Base-by-base conservation (phyloP, 148 eudicot genomes). In the Dianthus caryophyllus region DNA sequence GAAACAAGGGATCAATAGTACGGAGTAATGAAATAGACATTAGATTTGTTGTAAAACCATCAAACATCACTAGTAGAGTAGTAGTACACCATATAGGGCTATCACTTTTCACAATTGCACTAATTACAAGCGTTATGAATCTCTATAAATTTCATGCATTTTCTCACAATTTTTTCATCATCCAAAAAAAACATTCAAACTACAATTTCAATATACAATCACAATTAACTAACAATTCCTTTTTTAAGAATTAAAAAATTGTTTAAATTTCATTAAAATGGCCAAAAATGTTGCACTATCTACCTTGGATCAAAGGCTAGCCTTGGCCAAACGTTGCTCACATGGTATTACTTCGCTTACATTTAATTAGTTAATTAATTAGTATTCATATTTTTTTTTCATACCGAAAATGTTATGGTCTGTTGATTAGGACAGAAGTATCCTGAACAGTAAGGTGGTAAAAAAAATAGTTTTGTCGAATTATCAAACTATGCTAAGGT, bases 301-400 rank as follows among this genome's bases (percentile, higher is more conserved):
- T 47, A 81, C 85, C 57, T 66, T 84, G 29, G 85, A 88, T 60
- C 96, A 87, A 67, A 91, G 80, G 80, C 80, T 88, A 72, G 93
- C 87, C 70, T 75, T 87, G 77, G 93, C 97, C 74, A 91, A 88
- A 70, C 29, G 88, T 41, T 90, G 88, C 75, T 85, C 97, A 75
- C 96, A 77, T 56, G 96, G 93, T 91, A 82, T 25, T 22, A 15
- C 1, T 12, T 9, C 15, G 0, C 9, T 12, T 48, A 48, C 10
- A 41, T 41, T 41, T 41, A 41, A 41, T 9, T 1, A 4, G 12
- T 41, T 41, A 33, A 9, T 41, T 41, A 41, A 41, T 41, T 41
- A 41, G 44, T 2, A 13, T 41, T 1, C 44, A 41, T 41, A 6
- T n/a, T n/a, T n/a, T n/a, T n/a, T n/a, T n/a, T n/a, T n/a, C n/a